Evolutionary conservation across 352 stramenopile genomes (phyloP).

Genomic region (Phytophthora constricta): DNA sequence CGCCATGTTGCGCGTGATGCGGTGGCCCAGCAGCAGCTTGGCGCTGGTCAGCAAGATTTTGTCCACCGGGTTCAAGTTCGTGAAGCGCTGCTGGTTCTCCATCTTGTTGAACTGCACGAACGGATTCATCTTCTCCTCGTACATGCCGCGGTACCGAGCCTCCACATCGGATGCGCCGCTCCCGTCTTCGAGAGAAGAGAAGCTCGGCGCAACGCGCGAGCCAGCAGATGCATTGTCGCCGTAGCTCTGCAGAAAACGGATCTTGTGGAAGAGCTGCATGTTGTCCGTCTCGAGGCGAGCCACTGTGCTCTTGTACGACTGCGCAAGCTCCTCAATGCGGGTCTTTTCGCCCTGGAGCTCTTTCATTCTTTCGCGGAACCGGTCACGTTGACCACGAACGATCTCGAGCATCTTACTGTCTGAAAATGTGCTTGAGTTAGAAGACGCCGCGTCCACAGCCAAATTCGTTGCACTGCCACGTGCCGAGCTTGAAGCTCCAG

Average conservation of each 20-base stretch:
- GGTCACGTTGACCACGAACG: slow-evolving; percentile 79
- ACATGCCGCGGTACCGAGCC: slow-evolving; percentile 85
- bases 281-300: slow-evolving; percentile 88
- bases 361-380: slow-evolving; percentile 86
- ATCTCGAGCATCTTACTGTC: slow-evolving; percentile 89
- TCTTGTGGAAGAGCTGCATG: slow-evolving; percentile 93
- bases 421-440: slow-evolving; percentile 27
- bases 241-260: slow-evolving; percentile 88
- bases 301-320: slow-evolving; percentile 67
- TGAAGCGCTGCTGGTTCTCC: slow-evolving; percentile 89
- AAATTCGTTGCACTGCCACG: slow-evolving; percentile 4
- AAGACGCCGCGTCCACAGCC: slow-evolving; percentile 14
- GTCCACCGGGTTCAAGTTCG: slow-evolving; percentile 91
- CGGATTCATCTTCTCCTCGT: slow-evolving; percentile 93
- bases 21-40: slow-evolving; percentile 81
- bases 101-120: slow-evolving; percentile 93
- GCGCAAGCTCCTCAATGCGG: slow-evolving; percentile 69
- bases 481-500: slow-evolving; percentile 25
- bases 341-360: slow-evolving; percentile 78
- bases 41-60: slow-evolving; percentile 91
- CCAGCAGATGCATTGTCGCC: slow-evolving; percentile 30
- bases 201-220: slow-evolving; percentile 29
- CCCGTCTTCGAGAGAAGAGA: slow-evolving; percentile 51
- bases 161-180: slow-evolving; percentile 56
- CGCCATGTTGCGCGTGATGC: slow-evolving; percentile 82